Percentiles rank a stretch among this genome's conserved stretches.
phyloP scores from a whole-genome alignment of 202 grass and related monocot genomes.

The Elaeis oleifera region DNA sequence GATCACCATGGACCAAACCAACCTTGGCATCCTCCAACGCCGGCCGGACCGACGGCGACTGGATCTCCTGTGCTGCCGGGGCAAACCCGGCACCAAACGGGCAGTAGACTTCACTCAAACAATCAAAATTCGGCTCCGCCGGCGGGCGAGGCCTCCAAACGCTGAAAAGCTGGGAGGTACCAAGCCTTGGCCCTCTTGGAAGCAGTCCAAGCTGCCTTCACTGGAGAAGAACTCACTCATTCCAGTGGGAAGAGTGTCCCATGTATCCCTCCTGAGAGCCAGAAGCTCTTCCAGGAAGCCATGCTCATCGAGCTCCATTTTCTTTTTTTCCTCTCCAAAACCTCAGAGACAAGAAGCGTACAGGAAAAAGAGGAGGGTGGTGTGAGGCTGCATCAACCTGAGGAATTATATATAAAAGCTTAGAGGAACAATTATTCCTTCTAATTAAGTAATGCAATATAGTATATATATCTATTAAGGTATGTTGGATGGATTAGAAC shows the following conservation, averaged over 20 bases:
- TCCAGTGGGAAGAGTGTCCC: conserved; percentile 29
- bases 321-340: background rate
- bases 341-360: background rate
- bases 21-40: conserved; percentile 25
- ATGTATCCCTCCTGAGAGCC: conserved; percentile 55
- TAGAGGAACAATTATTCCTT: conserved; percentile 82
- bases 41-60: conserved; percentile 5
- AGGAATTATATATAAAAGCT: conserved; percentile 7
- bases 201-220: conserved; percentile 54
- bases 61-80: conserved; percentile 39
- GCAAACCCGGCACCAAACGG: conserved; percentile 27
- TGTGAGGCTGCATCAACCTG: background rate
- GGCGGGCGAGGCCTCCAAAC: conserved; percentile 15
- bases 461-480: conserved; percentile 32
- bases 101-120: conserved; percentile 58
- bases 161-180: conserved; percentile 24
- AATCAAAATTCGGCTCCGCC: conserved; percentile 46
- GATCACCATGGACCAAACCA: conserved; percentile 15
- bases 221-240: conserved; percentile 80
- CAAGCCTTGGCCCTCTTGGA: conserved; percentile 30
- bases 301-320: conserved; percentile 92
- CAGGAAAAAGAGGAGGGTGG: background rate
- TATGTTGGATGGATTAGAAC: background rate
- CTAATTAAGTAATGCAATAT: conserved; percentile 40
- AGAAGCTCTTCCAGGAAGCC: conserved; percentile 87